These are phyloP conservation scores for Kwoniella sp. DNA, from an alignment of 768 basidiomycete species.

Conservation along the genomic window DNA sequence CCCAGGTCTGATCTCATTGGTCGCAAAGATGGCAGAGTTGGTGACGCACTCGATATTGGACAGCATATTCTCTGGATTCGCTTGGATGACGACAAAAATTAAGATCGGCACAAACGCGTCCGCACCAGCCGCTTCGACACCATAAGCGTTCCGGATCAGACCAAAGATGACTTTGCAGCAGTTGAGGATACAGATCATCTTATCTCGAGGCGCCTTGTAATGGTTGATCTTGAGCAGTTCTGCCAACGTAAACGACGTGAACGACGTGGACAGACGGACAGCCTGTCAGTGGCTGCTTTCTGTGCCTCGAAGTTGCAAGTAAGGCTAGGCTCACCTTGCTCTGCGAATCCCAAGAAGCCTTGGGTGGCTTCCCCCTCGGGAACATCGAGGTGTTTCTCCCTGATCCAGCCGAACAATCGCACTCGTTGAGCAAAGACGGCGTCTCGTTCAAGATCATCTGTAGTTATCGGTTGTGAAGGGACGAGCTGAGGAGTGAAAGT, in stretches of 20 bases:
- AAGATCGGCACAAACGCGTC: slow-evolving; percentile 93
- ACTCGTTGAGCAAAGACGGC: slow-evolving; percentile 87
- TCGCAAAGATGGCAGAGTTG: background rate
- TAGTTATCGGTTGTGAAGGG: slow-evolving; percentile 72
- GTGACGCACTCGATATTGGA: slow-evolving; percentile 84
- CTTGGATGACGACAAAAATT: slow-evolving; percentile 87
- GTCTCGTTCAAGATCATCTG: slow-evolving; percentile 96
- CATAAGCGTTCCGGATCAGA: slow-evolving; percentile 76
- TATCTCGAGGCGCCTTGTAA: slow-evolving; percentile 97
- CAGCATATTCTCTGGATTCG: slow-evolving; percentile 89
- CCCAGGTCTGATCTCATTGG: no score
- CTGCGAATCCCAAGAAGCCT: slow-evolving; percentile 68
- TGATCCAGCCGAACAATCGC: slow-evolving; percentile 85
- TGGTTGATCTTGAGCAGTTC: slow-evolving; percentile 96
- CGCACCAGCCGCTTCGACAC: slow-evolving; percentile 68
- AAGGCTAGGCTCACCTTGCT: slow-evolving; percentile 54
- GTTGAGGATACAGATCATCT: slow-evolving; percentile 94
- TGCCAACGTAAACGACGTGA: slow-evolving; percentile 11
- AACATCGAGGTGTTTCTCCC: slow-evolving; percentile 85
- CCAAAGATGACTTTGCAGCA: slow-evolving; percentile 99
- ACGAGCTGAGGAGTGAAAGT: slow-evolving; percentile 88
- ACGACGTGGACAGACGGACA: background rate
- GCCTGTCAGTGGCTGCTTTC: background rate
- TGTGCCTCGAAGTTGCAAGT: background rate
- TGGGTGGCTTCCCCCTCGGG: slow-evolving; percentile 64